Conservation (phyloP, 163 green algal species). For the Scenedesmus sp. region DNA sequence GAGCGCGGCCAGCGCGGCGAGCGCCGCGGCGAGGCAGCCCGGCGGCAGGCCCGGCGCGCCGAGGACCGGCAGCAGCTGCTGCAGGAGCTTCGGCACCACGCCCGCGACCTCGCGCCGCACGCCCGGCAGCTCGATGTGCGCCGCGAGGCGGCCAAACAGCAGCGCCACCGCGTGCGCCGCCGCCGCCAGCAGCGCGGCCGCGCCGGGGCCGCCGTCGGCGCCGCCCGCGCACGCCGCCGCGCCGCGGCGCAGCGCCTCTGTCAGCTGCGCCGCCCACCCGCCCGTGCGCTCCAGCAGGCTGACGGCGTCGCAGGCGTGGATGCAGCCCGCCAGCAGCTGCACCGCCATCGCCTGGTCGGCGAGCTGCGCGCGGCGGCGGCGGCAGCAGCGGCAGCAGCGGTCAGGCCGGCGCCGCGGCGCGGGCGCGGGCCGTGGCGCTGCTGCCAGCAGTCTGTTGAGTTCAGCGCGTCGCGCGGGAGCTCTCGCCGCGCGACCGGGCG, state of each 20-base stretch:
- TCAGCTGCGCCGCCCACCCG: slow-evolving; percentile 9
- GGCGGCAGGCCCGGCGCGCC: not conserved
- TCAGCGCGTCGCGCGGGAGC: too few species aligned
- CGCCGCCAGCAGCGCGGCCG: too few species aligned
- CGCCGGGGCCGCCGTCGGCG: not conserved
- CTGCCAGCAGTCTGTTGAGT: too few species aligned
- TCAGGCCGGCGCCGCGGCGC: too few species aligned
- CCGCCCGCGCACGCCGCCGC: not conserved
- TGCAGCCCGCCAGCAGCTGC: slow-evolving; percentile 30
- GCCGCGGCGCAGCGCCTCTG: slow-evolving; percentile 7
- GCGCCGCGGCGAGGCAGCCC: not conserved
- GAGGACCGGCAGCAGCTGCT: slow-evolving; percentile 38
- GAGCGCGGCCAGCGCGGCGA: slow-evolving; percentile 34
- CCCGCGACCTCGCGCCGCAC: slow-evolving; percentile 39
- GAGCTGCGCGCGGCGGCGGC: not conserved
- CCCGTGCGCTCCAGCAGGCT: slow-evolving; percentile 10
- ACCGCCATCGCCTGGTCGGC: slow-evolving; percentile 7
- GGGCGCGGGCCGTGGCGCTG: too few species aligned
- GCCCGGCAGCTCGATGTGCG: slow-evolving; percentile 41
- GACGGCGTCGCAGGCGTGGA: slow-evolving; percentile 14
- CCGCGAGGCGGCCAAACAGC: slow-evolving; percentile 31
- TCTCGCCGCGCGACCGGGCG: too few species aligned
- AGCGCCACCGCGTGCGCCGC: too few species aligned
- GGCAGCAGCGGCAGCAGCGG: not conserved
- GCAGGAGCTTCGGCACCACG: slow-evolving; percentile 27